A percentile compares a stretch with the other conserved stretches of the same genome.
These are phyloP conservation scores for Blastobotrys illinoisensis DNA, from an alignment of 1,139 yeast genomes.

Conservation along the genomic window DNA sequence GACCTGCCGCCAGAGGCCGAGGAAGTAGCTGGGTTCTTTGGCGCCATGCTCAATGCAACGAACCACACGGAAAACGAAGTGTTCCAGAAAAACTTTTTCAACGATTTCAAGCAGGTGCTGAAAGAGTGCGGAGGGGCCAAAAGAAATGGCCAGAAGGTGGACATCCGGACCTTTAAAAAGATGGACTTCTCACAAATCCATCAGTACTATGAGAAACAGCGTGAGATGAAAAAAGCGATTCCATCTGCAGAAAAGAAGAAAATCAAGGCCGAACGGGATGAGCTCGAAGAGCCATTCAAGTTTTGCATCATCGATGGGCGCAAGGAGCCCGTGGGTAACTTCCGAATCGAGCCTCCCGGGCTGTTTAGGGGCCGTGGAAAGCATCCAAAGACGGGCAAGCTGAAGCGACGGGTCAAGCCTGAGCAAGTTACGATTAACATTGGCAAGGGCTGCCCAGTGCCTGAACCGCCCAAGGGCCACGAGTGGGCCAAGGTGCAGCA, in stretches of 20 bases:
- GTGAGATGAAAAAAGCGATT: constrained; percentile 66
- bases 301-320: constrained; percentile 81
- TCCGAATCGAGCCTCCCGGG: constrained; percentile 94
- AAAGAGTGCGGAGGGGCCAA: constrained; percentile 61
- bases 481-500: constrained; percentile 85
- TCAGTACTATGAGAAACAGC: constrained; percentile 62
- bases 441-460: constrained; percentile 65
- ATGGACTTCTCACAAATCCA: constrained; percentile 77
- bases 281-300: constrained; percentile 73
- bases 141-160: constrained; percentile 35
- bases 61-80: constrained; percentile 86
- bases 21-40: constrained; percentile 94
- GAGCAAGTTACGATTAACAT: constrained; percentile 85
- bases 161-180: constrained; percentile 55
- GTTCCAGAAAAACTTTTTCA: constrained; percentile 81
- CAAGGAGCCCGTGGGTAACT: constrained; percentile 88
- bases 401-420: constrained; percentile 65
- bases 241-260: constrained; percentile 68
- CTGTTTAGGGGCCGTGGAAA: constrained; percentile 94
- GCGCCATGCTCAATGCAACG: constrained; percentile 69
- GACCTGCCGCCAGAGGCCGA: constrained; percentile 75
- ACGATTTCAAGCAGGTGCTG: constrained; percentile 66
- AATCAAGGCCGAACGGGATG: constrained; percentile 66
- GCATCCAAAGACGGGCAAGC: constrained; percentile 91
- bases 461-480: constrained; percentile 83